A percentile compares a stretch with the other conserved stretches of the same genome.
Conservation (phyloP, 116 monocot species). For the Posidonia oceanica region DNA sequence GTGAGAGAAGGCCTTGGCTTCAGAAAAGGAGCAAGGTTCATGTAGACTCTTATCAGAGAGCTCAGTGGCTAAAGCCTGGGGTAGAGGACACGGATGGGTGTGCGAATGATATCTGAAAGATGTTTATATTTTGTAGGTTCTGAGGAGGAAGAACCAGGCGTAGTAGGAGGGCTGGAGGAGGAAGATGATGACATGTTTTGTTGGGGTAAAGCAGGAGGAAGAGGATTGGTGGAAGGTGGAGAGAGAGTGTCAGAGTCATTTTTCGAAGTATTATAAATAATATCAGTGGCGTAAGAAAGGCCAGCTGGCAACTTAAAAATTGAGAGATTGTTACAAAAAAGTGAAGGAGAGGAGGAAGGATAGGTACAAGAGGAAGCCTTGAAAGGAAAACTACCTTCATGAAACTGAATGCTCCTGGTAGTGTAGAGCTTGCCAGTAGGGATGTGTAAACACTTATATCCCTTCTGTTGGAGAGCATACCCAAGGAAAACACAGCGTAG, state of each 20-base stretch:
- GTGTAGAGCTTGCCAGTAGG: not conserved
- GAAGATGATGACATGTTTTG: not conserved
- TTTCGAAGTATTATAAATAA: not conserved
- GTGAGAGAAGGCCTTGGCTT: not conserved
- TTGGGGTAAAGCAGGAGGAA: too few relatives aligned
- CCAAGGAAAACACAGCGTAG: not conserved
- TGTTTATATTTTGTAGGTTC: not conserved
- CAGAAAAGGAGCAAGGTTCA: not conserved
- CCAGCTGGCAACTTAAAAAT: not conserved
- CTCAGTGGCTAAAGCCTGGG: not conserved
- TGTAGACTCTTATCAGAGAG: not conserved
- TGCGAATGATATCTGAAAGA: not conserved
- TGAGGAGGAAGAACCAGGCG: not conserved
- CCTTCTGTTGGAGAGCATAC: not conserved
- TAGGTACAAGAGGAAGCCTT: too few relatives aligned
- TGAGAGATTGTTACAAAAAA: not conserved
- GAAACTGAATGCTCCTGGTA: not conserved
- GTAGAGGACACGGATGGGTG: not conserved
- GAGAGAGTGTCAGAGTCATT: not conserved
- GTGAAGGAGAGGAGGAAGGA: not conserved
- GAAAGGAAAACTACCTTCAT: not conserved
- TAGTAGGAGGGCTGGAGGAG: not conserved
- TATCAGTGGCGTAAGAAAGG: too few relatives aligned
- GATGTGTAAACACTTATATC: not conserved
- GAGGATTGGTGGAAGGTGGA: not conserved